phyloP scores from a whole-genome alignment of 2,329 filamentous ascomycete species.

The Nothophoma quercina region DNA sequence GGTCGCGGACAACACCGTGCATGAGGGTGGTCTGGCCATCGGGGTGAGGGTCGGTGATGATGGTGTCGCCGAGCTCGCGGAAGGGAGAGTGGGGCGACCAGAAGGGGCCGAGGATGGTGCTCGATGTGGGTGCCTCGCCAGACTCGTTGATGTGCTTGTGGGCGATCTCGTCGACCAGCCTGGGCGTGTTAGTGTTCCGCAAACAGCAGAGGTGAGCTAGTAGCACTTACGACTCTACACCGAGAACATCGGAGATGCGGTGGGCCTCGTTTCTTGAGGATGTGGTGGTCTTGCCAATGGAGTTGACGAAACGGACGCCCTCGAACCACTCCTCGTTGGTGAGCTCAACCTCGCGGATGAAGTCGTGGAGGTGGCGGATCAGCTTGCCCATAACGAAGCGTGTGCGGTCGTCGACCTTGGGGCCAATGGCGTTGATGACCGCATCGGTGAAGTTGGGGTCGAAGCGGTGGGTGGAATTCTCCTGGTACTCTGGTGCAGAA shows the following conservation, averaged over 20 bases:
- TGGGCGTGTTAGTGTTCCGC: slow-evolving; percentile 34
- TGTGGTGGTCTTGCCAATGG: slow-evolving; percentile 72
- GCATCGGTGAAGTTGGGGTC: slow-evolving; percentile 79
- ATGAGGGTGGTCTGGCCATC: slow-evolving; percentile 69
- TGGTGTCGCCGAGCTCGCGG: slow-evolving; percentile 69
- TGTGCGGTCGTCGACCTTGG: slow-evolving; percentile 70
- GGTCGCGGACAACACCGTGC: slow-evolving; percentile 72
- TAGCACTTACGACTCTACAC: slow-evolving; percentile 70
- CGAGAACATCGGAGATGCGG: slow-evolving; percentile 75
- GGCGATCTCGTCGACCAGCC: slow-evolving; percentile 71
- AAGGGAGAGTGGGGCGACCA: slow-evolving; percentile 79
- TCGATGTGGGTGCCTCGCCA: slow-evolving; percentile 71
- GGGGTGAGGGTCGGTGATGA: slow-evolving; percentile 68
- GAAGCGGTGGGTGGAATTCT: slow-evolving; percentile 57
- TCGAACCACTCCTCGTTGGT: slow-evolving; percentile 79
- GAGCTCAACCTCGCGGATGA: slow-evolving; percentile 78
- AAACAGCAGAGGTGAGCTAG: not conserved
- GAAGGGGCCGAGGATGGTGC: slow-evolving; percentile 79
- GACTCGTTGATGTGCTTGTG: slow-evolving; percentile 70
- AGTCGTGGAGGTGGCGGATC: slow-evolving; percentile 79
- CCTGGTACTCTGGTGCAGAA: slow-evolving; percentile 33
- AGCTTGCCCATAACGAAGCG: slow-evolving; percentile 69
- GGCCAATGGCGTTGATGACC: slow-evolving; percentile 76
- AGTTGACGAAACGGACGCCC: slow-evolving; percentile 78
- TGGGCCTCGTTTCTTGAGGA: slow-evolving; percentile 77